Evolutionary conservation across 73 alveolate genomes (phyloP).

Genomic region (Paramecium sexaurelia): DNA sequence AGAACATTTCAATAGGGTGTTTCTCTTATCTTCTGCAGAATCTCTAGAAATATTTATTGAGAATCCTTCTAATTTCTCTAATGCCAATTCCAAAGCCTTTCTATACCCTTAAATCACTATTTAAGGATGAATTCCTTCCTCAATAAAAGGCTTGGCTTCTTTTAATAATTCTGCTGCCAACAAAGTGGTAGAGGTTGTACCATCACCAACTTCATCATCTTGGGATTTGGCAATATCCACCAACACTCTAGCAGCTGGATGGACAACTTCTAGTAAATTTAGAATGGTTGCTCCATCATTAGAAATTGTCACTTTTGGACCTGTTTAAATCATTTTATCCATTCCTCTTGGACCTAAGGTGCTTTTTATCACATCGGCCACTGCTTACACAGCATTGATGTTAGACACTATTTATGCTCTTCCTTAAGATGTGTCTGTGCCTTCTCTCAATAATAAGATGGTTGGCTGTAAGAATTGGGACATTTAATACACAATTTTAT

Average conservation of each 20-base stretch:
- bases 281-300: conserved; percentile 99
- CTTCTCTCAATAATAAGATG: conserved; percentile 78
- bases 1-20: conserved; percentile 89
- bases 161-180: conserved; percentile 95
- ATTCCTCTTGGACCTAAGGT: conserved; percentile 98
- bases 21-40: conserved; percentile 81
- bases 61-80: conserved; percentile 80
- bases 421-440: conserved; percentile 84
- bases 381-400: conserved; percentile 90
- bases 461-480: conserved; percentile 72
- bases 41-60: conserved; percentile 78
- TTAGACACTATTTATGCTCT: conserved; percentile 78
- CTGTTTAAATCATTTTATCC: conserved; percentile 94
- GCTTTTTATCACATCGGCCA: conserved; percentile 89
- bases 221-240: conserved; percentile 97
- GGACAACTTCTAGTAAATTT: conserved; percentile 90
- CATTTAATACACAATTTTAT: conserved; percentile 50
- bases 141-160: conserved; percentile 92
- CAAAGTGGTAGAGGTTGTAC: conserved; percentile 95
- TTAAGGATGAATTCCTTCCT: conserved; percentile 95
- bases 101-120: conserved; percentile 91
- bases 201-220: conserved; percentile 98
- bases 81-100: conserved; percentile 79
- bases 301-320: conserved; percentile 89
- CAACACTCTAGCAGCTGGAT: conserved; percentile 97